Evolutionary conservation across 78 protist species (phyloP).

Genomic region (Tieghemostelium lacteum): DNA sequence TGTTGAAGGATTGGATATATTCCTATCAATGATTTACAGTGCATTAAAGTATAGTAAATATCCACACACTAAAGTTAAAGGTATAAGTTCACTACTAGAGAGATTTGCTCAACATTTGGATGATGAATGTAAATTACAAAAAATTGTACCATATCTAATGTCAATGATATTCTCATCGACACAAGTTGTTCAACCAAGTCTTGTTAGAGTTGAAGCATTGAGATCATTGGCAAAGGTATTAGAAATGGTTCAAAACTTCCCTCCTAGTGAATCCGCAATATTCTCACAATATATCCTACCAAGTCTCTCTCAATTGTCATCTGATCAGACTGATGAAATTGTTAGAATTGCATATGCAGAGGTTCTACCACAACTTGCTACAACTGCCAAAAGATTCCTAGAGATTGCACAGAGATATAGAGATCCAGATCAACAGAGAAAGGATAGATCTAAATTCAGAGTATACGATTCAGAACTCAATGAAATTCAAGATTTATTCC

Average conservation of each 20-base stretch:
- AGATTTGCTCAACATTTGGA: slow-evolving; percentile 50
- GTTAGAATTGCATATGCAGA: slow-evolving; percentile 79
- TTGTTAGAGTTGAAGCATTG: slow-evolving; percentile 69
- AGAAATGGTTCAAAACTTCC: slow-evolving; percentile 73
- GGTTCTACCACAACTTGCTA: slow-evolving; percentile 69
- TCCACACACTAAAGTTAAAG: slow-evolving; percentile 54
- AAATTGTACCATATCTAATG: slow-evolving; percentile 80
- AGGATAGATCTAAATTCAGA: slow-evolving; percentile 32
- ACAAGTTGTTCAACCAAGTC: slow-evolving; percentile 1
- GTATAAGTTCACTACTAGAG: slow-evolving; percentile 50
- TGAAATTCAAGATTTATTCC: slow-evolving; percentile 76
- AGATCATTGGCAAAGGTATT: slow-evolving; percentile 67
- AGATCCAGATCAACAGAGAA: slow-evolving; percentile 55
- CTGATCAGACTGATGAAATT: slow-evolving; percentile 47
- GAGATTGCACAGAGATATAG: slow-evolving; percentile 75
- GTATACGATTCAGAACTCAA: slow-evolving; percentile 71
- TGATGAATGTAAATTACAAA: slow-evolving; percentile 75
- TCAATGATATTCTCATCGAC: slow-evolving; percentile 43
- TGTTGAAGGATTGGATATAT: slow-evolving; percentile 72
- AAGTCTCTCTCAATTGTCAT: slow-evolving; percentile 38
- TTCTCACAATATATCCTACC: slow-evolving; percentile 80
- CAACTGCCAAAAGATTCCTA: slow-evolving; percentile 65
- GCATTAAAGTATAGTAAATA: slow-evolving; percentile 44
- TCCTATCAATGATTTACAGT: slow-evolving; percentile 28
- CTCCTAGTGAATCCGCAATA: slow-evolving; percentile 76